Base-by-base conservation (phyloP, 2,329 filamentous ascomycete species). In the Sporothrix phasma region DNA sequence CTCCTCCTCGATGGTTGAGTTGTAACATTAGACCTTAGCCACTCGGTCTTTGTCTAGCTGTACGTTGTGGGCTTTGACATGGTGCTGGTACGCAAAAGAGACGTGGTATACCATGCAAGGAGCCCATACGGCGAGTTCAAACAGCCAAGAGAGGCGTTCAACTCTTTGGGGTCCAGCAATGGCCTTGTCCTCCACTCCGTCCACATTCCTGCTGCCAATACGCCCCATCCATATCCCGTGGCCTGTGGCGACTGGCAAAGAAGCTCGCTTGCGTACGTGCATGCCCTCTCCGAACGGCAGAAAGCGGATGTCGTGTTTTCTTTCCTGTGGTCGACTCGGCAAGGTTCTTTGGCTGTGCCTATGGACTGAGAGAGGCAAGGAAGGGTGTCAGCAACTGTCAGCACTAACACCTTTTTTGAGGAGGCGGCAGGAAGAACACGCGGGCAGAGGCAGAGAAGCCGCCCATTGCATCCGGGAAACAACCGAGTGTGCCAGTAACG, bases 331-430 rank as follows among this genome's bases (percentile, higher is more conserved):
- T n/a, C n/a, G n/a, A n/a, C n/a, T n/a, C n/a, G n/a, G n/a, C n/a
- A n/a, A n/a, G n/a, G n/a, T n/a, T n/a, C n/a, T n/a, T n/a, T n/a
- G 31, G 31, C 19, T 39, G 51, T 39, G 31, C 10, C 17, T 51
- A 26, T n/a, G 17, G 17, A 24, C 31, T 15, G 51, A 51, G 45
- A 47, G 19, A 24, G 43, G 24, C 5, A 17, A 29, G 26, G 26
- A 49, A 17, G 10, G 29, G n/a, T 8, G 61, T 54, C 46, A 62
- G 61, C 61, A 43, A 34, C 22, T 8, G 47, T 62, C 8, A 62
- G 61, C 61, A 62, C 61, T 62, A 62, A 41, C 37, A 54, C 61
- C 8, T 10, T 31, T 54, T 53, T 26, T 47, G 47, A 19, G 22
- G 58, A 24, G 24, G 7, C n/a, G 41, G 5, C 3, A 58, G 22